Percentiles rank a stretch among this genome's conserved stretches.
phyloP scores from a whole-genome alignment of 495 filamentous ascomycete genomes.

The Neurospora cerealis region DNA sequence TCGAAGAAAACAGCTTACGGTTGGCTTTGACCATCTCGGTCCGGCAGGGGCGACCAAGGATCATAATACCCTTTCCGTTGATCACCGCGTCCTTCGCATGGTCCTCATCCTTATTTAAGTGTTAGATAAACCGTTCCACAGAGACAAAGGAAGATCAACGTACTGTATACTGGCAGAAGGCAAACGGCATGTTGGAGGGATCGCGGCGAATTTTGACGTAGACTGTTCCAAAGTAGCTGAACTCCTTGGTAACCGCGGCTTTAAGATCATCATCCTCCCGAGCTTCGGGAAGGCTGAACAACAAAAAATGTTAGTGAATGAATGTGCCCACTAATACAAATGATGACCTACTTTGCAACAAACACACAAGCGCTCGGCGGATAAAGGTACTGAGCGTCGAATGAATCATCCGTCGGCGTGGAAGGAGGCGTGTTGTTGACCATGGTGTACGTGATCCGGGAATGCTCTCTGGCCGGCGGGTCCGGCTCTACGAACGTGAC shows the following conservation, averaged over 20 bases:
- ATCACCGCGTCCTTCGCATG: conserved; percentile 41
- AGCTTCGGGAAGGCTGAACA: conserved; percentile 28
- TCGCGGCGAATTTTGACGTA: conserved; percentile 57
- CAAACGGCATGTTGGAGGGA: conserved; percentile 47
- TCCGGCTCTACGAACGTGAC: background rate
- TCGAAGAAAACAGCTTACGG: conserved; percentile 24
- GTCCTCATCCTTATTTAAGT: conserved; percentile 20
- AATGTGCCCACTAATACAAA: background rate
- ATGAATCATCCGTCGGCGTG: conserved; percentile 9
- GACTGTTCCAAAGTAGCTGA: conserved; percentile 42
- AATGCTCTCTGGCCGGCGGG: background rate
- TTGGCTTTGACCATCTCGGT: conserved; percentile 47
- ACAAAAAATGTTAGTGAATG: conserved; percentile 1
- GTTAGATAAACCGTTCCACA: conserved; percentile 4
- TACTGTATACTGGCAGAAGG: conserved; percentile 54
- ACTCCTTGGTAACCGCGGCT: conserved; percentile 40
- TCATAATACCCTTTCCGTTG: conserved; percentile 34
- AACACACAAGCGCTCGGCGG: conserved; percentile 49
- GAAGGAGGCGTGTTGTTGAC: conserved; percentile 6
- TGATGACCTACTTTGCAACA: conserved; percentile 50
- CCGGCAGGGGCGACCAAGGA: conserved; percentile 48
- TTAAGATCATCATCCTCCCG: conserved; percentile 41
- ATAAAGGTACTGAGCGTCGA: conserved; percentile 49
- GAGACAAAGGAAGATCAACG: conserved; percentile 11
- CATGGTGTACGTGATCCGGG: background rate